A percentile compares a stretch with the other conserved stretches of the same genome.
Conservation (phyloP, 345 rosid species). For the Dimocarpus longan region DNA sequence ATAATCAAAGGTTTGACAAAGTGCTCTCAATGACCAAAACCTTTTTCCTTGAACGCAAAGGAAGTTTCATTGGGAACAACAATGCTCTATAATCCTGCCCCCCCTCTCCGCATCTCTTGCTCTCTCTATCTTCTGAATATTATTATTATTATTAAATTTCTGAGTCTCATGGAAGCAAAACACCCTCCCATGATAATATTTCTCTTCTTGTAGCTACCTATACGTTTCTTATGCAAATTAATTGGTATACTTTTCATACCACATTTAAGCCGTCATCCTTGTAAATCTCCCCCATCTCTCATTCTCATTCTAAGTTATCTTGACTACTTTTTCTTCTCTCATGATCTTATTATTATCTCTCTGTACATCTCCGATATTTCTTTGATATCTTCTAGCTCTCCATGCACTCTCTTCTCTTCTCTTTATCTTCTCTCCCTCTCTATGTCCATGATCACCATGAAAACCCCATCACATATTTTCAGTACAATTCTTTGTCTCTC, state of each 20-base stretch:
- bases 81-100: slow-evolving; percentile 37
- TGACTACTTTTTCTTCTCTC: background rate
- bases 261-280: slow-evolving; percentile 29
- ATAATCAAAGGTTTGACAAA: slow-evolving; percentile 50
- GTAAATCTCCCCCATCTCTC: background rate
- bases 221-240: slow-evolving; percentile 22
- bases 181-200: slow-evolving; percentile 23
- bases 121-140: slow-evolving; percentile 8
- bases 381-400: slow-evolving; percentile 9
- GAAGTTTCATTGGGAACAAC: slow-evolving; percentile 46
- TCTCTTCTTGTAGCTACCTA: background rate
- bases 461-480: background rate
- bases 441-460: background rate
- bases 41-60: slow-evolving; percentile 71
- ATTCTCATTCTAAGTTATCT: background rate
- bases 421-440: slow-evolving; percentile 4
- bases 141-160: background rate
- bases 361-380: slow-evolving; percentile 4
- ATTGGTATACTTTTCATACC: slow-evolving; percentile 11
- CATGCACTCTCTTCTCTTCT: slow-evolving; percentile 36
- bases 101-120: slow-evolving; percentile 40
- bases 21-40: slow-evolving; percentile 39
- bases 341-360: background rate
- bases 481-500: slow-evolving; percentile 27
- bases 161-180: slow-evolving; percentile 42